Base-by-base conservation (phyloP, 2,329 filamentous ascomycete species). In the Penicillium hesseltinei region DNA sequence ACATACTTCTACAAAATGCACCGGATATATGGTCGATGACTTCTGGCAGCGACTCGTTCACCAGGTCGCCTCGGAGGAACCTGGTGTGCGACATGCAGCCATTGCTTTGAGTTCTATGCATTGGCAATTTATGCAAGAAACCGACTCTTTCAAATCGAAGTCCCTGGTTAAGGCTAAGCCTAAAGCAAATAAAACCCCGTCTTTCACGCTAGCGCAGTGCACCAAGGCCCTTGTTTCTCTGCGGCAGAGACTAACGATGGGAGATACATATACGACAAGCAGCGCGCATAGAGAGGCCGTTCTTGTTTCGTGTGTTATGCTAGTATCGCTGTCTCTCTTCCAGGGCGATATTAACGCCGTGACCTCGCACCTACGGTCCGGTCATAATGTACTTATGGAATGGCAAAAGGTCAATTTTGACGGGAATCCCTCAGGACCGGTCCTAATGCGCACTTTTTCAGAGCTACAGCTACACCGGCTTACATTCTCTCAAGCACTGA, bases 1-100 rank as follows among this genome's bases (percentile, higher is more conserved):
- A 17, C 31, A 23, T 25, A 52, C 50, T 17, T 52, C 50, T 19
- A 35, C 21, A 9, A 23, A 53, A 25, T 53, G 50, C 10, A 27
- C 50, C 2, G 50, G 50, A 21, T 35, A 19, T 21, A 53, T 44
- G 9, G 40, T 36, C 13, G 40, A 52, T 38, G 29, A 36, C 19
- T 52, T 52, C n/a, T 53, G 23, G 51, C 51, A 53, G 23, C 42
- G 51, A 31, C 40, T 53, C 31, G 33, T 53, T 27, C 51, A 53
- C 42, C 42, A 36, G 31, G 51, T 53, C 11, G 42, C 29, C 31
- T 42, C 29, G 51, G 31, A 36, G n/a, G 40, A 53, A 29, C 51
- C 42, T 25, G 42, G 33, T 36, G 31, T 53, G 1, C 51, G 23
- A 15, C 51, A 46, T 46, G 33, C 40, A 39, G 25, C 51, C n/a